phyloP scores from a whole-genome alignment of 2,329 filamentous ascomycete genomes.

The Fusarium marasasianum region DNA sequence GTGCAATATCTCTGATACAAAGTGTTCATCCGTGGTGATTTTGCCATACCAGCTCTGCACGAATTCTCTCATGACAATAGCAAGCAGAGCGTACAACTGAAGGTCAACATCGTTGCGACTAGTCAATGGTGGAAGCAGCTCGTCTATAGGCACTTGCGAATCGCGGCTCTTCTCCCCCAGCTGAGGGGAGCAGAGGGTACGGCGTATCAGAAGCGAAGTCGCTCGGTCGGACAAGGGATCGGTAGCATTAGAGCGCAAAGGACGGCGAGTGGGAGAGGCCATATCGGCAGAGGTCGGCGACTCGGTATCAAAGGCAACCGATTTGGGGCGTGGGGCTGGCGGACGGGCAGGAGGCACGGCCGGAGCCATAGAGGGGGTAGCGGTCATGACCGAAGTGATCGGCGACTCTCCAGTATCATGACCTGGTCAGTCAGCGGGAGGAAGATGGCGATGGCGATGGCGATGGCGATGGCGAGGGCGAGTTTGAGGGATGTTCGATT shows the following conservation, averaged over 20 bases:
- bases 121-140: constrained; percentile 87
- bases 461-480: background rate
- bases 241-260: constrained; percentile 47
- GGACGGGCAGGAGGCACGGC: constrained; percentile 34
- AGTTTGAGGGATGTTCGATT: background rate
- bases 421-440: constrained; percentile 22
- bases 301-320: constrained; percentile 36
- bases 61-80: constrained; percentile 89
- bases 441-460: background rate
- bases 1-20: constrained; percentile 87
- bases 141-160: constrained; percentile 70
- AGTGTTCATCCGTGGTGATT: constrained; percentile 89
- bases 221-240: constrained; percentile 78
- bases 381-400: constrained; percentile 44
- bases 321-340: constrained; percentile 38
- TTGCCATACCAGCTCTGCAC: constrained; percentile 93
- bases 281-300: constrained; percentile 36
- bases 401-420: constrained; percentile 38
- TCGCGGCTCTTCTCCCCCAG: constrained; percentile 65
- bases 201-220: constrained; percentile 83
- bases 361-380: constrained; percentile 29
- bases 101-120: constrained; percentile 94
- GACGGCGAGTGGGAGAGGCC: constrained; percentile 42
- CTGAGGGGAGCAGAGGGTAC: constrained; percentile 82
- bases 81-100: constrained; percentile 91